A percentile compares a stretch with the other conserved stretches of the same genome.
These are phyloP conservation scores for Guillardia theta DNA, from an alignment of 78 protist genomes.

Conservation along the genomic window DNA sequence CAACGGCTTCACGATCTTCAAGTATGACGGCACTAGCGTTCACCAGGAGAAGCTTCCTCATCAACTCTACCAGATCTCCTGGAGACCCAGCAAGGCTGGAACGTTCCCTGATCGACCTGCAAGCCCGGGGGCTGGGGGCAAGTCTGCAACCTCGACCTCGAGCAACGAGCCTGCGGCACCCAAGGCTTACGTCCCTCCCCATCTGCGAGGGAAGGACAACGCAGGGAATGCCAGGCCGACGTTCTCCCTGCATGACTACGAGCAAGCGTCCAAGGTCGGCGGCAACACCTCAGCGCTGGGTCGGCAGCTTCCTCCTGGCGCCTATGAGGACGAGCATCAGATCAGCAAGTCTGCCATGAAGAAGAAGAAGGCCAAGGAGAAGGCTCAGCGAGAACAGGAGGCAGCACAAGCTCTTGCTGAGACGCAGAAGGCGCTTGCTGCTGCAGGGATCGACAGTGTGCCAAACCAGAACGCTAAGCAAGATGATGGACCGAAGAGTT, in stretches of 20 bases:
- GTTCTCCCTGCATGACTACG: conserved; percentile 13
- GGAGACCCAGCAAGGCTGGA: not conserved
- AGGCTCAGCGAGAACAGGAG: not conserved
- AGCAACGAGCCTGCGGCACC: not conserved
- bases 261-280: not conserved
- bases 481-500: not conserved
- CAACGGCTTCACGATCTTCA: conserved; percentile 43
- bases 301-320: not conserved
- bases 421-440: not conserved
- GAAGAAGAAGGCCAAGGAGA: conserved; percentile 30
- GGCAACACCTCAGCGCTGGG: not conserved
- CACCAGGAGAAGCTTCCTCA: not conserved
- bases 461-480: not conserved
- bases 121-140: not conserved
- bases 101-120: not conserved
- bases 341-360: conserved; percentile 7
- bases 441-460: not conserved
- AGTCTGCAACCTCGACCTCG: no score
- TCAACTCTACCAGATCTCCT: not conserved
- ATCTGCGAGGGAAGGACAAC: not conserved
- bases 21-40: not conserved
- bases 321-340: not conserved
- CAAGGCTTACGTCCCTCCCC: conserved; percentile 32
- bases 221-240: not conserved
- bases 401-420: not conserved